Base-by-base conservation (phyloP, 768 basidiomycete genomes). In the Tulasnella sp. region DNA sequence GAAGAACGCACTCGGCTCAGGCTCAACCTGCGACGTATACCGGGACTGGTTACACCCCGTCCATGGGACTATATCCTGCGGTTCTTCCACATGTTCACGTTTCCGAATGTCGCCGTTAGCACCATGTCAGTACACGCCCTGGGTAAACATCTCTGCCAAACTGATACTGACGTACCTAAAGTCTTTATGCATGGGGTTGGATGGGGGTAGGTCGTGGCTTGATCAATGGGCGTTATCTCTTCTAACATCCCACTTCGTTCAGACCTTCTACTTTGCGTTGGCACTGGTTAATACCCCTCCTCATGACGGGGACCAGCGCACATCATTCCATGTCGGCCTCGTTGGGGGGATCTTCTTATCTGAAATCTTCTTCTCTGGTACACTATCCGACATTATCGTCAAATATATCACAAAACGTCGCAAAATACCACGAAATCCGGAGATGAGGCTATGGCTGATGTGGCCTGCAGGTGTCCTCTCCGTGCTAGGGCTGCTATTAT, bases 321-420 rank as follows among this genome's bases (percentile, higher is more conserved):
- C n/a, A n/a, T n/a, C n/a, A n/a, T n/a, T n/a, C n/a, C n/a, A n/a
- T 29, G 6, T 60, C 5, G 60, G 60, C 29, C 45, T 61, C 31
- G 60, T 61, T n/a, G 17, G 53, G 11, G 60, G 60, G 19, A 61
- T 59, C 7, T 19, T 53, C n/a, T n/a, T 61, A 21, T 59, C 58
- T 5, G 60, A 61, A 21, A 21, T 19, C 1, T 23, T 57, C 29
- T 59, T 60, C 50, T 61, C 60, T n/a, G 60, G 60, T 14, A 41
- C 60, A 17, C 59, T 61, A 15, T 61, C 60, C 15, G 60, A 61
- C 39, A 39, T 29, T 39, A 21, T 61, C 19, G 59, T 59, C 14
- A 23, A 31, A 8, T 49, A 35, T 23, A 36, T 61, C 31, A 60
- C 60, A n/a, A 21, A 27, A 14, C 34, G 27, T 8, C 37, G 53